Conservation (phyloP, 306 rosid species). For the Begonia fuchsioides region DNA sequence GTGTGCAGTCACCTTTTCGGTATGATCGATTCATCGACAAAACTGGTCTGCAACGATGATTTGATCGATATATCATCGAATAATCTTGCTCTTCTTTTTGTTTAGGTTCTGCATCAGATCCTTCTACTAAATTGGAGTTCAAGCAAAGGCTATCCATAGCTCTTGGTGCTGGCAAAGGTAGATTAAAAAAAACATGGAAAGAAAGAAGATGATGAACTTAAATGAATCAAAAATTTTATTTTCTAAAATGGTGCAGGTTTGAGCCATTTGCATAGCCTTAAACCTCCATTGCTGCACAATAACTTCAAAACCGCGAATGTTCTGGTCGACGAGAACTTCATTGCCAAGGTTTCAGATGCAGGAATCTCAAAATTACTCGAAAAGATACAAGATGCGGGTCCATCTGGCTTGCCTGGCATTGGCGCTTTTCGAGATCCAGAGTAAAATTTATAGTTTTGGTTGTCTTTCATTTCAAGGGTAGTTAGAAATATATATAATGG, state of each 20-base stretch:
- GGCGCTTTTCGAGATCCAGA: slow-evolving; percentile 31
- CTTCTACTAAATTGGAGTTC: slow-evolving; percentile 27
- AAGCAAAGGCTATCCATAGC: slow-evolving; percentile 36
- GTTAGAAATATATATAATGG: no score
- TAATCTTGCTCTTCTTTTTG: neutral
- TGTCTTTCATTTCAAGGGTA: no score
- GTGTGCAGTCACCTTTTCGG: slow-evolving; percentile 32
- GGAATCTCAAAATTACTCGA: slow-evolving; percentile 22
- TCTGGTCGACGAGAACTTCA: slow-evolving; percentile 30
- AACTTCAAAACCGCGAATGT: slow-evolving; percentile 38
- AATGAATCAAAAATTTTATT: neutral
- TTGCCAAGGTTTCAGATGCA: slow-evolving; percentile 32
- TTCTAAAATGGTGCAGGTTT: slow-evolving; percentile 22
- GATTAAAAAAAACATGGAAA: neutral
- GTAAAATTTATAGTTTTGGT: slow-evolving; percentile 8
- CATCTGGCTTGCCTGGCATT: slow-evolving; percentile 21
- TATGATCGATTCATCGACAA: slow-evolving; percentile 1
- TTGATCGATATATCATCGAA: no score
- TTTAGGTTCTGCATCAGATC: slow-evolving; percentile 14
- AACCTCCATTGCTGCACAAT: slow-evolving; percentile 23
- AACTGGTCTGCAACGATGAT: no score
- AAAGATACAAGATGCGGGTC: slow-evolving; percentile 28
- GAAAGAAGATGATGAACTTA: no score
- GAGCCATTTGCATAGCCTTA: slow-evolving; percentile 27
- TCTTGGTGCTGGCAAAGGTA: slow-evolving; percentile 33